A percentile compares a stretch with the other conserved stretches of the same genome.
phyloP scores from a whole-genome alignment of 805 yeast genomes.

The Candida succiphila region DNA sequence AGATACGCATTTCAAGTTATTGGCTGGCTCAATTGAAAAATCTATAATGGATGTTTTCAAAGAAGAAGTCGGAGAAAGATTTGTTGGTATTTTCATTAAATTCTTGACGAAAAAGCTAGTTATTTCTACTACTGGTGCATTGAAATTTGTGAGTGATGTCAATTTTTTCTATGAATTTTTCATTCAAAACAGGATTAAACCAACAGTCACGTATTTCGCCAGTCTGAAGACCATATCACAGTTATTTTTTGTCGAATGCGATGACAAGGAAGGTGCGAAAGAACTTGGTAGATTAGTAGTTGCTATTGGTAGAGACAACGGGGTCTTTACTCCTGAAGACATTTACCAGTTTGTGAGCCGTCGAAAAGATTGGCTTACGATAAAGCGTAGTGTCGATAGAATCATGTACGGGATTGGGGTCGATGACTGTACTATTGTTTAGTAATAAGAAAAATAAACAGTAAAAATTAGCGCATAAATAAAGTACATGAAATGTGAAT shows the following conservation, averaged over 20 bases:
- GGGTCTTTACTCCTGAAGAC: constrained; percentile 86
- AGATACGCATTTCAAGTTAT: constrained; percentile 58
- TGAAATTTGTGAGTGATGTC: constrained; percentile 70
- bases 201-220: constrained; percentile 65
- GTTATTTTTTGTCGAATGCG: constrained; percentile 58
- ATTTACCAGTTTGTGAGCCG: constrained; percentile 87
- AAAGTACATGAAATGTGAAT: not conserved
- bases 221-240: constrained; percentile 82
- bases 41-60: constrained; percentile 86
- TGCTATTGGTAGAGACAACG: constrained; percentile 78
- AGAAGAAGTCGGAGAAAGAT: constrained; percentile 86
- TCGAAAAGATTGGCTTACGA: constrained; percentile 75
- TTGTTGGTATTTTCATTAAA: constrained; percentile 68
- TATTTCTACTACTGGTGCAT: constrained; percentile 75
- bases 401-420: constrained; percentile 89
- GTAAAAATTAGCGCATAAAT: not conserved
- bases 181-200: constrained; percentile 48
- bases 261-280: constrained; percentile 59
- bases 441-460: constrained; percentile 5
- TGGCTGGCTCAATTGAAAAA: constrained; percentile 79
- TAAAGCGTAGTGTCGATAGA: constrained; percentile 76
- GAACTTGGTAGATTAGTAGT: constrained; percentile 77
- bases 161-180: constrained; percentile 73
- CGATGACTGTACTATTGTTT: constrained; percentile 63
- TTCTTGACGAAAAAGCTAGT: constrained; percentile 58